phyloP scores from a whole-genome alignment of 768 basidiomycete genomes.

The Mycena leptocephala region DNA sequence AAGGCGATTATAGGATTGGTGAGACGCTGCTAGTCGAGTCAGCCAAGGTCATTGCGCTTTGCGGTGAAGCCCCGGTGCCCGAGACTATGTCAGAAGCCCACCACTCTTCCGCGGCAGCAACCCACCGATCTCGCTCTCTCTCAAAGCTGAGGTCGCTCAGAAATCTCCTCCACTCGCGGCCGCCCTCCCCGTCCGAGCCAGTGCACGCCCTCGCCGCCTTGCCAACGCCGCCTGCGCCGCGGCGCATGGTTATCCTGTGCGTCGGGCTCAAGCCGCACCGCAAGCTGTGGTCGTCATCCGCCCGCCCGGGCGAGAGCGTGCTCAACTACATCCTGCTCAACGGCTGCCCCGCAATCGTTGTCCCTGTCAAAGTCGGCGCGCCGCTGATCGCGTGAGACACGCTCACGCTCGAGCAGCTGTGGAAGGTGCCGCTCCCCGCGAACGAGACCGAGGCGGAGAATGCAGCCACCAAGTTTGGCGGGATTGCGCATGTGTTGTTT shows the following conservation, averaged over 20 bases:
- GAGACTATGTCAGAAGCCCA: slow-evolving; percentile 29
- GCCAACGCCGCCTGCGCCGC: slow-evolving; percentile 60
- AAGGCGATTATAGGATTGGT: slow-evolving; percentile 76
- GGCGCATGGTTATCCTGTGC: slow-evolving; percentile 71
- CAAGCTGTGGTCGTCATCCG: slow-evolving; percentile 71
- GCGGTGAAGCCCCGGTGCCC: slow-evolving; percentile 47
- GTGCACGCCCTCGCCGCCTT: slow-evolving; percentile 61
- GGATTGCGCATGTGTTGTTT: slow-evolving; percentile 67
- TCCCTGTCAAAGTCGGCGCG: slow-evolving; percentile 72
- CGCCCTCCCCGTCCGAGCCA: slow-evolving; percentile 59
- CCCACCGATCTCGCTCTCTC: too few species aligned
- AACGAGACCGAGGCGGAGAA: slow-evolving; percentile 53
- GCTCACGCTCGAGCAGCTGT: slow-evolving; percentile 71
- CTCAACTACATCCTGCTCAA: slow-evolving; percentile 75
- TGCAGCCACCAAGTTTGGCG: slow-evolving; percentile 59
- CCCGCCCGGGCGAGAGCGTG: slow-evolving; percentile 75
- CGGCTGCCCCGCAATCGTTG: slow-evolving; percentile 72
- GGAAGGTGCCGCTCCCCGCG: slow-evolving; percentile 50
- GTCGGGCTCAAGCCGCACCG: slow-evolving; percentile 77
- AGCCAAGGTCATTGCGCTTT: slow-evolving; percentile 66
- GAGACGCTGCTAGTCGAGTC: slow-evolving; percentile 72
- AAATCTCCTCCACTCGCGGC: slow-evolving; percentile 64
- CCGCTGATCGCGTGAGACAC: slow-evolving; percentile 79
- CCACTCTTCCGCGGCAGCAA: too few species aligned
- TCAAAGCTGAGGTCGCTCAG: slow-evolving; percentile 63